phyloP scores from a whole-genome alignment of 2,329 filamentous ascomycete genomes.

The Trichoderma lentiforme region DNA sequence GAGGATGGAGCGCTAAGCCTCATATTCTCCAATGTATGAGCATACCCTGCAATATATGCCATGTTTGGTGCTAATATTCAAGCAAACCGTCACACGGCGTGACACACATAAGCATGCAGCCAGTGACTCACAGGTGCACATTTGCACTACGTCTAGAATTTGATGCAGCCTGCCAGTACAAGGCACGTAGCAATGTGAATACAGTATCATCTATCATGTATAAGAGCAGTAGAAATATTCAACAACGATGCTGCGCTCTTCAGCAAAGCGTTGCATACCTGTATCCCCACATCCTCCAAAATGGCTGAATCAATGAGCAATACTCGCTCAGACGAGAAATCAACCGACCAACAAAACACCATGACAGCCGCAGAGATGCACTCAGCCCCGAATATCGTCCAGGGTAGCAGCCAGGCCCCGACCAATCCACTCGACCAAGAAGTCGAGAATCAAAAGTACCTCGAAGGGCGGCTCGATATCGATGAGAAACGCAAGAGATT shows the following conservation, averaged over 20 bases:
- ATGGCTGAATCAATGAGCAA: background rate
- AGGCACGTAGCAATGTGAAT: background rate
- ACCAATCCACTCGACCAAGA: background rate
- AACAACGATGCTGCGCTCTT: background rate
- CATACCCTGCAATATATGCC: background rate
- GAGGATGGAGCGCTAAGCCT: background rate
- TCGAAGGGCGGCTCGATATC: background rate
- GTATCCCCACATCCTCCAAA: background rate
- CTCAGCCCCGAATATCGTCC: background rate
- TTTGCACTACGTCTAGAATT: background rate
- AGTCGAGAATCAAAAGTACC: background rate
- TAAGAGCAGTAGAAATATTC: background rate
- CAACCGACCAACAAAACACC: background rate
- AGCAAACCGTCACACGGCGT: background rate
- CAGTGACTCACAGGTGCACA: conserved; percentile 2
- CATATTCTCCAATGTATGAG: background rate
- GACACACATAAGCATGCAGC: background rate
- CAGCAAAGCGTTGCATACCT: background rate
- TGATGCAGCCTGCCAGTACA: background rate
- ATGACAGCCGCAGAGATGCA: background rate
- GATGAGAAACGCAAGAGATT: background rate
- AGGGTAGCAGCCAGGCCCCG: background rate
- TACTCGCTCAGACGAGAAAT: background rate
- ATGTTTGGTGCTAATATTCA: background rate
- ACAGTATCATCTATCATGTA: background rate